phyloP scores from a whole-genome alignment of 352 stramenopile species.

The Phytophthora cajani region DNA sequence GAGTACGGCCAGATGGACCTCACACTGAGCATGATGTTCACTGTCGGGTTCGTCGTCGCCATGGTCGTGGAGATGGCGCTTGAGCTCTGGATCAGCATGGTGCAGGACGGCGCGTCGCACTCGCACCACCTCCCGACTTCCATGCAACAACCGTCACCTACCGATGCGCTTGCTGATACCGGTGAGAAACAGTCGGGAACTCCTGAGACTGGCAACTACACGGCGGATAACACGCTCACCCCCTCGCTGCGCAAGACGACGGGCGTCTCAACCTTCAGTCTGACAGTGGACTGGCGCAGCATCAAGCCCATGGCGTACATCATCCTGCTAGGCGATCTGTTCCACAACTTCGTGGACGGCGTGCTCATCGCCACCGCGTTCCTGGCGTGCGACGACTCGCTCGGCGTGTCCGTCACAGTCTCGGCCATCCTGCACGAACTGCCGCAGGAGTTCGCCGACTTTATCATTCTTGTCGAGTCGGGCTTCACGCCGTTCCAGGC shows the following conservation, averaged over 20 bases:
- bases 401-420: conserved; percentile 62
- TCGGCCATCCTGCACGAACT: conserved; percentile 88
- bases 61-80: conserved; percentile 64
- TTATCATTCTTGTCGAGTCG: conserved; percentile 81
- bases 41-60: conserved; percentile 70
- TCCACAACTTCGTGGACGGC: conserved; percentile 92
- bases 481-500: conserved; percentile 71
- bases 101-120: conserved; percentile 35
- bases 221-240: conserved; percentile 9
- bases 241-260: conserved; percentile 18
- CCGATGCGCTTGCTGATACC: conserved; percentile 10
- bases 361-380: conserved; percentile 73
- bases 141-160: conserved; percentile 26
- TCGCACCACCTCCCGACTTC: conserved; percentile 37
- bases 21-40: conserved; percentile 60
- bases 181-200: conserved; percentile 35
- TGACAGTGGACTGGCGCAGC: conserved; percentile 42
- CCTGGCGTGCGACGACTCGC: conserved; percentile 49
- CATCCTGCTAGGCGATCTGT: conserved; percentile 85
- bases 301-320: conserved; percentile 69
- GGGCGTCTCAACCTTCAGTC: conserved; percentile 32
- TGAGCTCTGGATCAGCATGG: conserved; percentile 45
- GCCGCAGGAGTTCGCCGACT: conserved; percentile 88
- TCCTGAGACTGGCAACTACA: conserved; percentile 27
- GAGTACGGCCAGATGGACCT: conserved; percentile 65